Percentiles rank a stretch among this genome's conserved stretches.
These are phyloP conservation scores for Crithidia expoeki DNA, from an alignment of 208 protist genomes.

Conservation along the genomic window DNA sequence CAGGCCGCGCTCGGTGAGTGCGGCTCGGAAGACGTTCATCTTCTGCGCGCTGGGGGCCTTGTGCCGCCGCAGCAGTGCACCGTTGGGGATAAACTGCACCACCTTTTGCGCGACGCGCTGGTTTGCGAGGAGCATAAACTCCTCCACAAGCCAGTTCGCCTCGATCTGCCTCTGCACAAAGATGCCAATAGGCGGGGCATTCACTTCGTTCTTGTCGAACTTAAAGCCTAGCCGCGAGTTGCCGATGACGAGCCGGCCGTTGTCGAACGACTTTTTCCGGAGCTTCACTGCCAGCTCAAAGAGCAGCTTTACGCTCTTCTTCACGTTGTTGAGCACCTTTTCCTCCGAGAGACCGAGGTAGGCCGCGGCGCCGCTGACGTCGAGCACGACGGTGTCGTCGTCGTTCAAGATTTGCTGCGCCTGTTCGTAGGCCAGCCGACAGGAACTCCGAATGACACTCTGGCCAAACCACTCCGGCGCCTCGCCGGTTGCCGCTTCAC, in stretches of 20 bases:
- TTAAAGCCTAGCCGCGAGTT: slow-evolving; percentile 57
- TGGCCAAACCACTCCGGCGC: slow-evolving; percentile 78
- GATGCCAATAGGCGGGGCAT: slow-evolving; percentile 54
- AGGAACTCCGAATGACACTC: slow-evolving; percentile 89
- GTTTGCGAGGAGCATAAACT: slow-evolving; percentile 95
- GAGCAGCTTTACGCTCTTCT: slow-evolving; percentile 51
- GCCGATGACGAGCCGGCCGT: slow-evolving; percentile 65
- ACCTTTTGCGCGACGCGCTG: slow-evolving; percentile 85
- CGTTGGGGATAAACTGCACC: slow-evolving; percentile 79
- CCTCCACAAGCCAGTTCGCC: slow-evolving; percentile 92
- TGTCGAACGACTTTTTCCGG: slow-evolving; percentile 46
- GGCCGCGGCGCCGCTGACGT: slow-evolving; percentile 32
- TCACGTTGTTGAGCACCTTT: slow-evolving; percentile 38
- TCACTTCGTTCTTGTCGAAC: slow-evolving; percentile 55
- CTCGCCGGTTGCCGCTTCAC: slow-evolving; percentile 39
- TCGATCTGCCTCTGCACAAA: slow-evolving; percentile 55
- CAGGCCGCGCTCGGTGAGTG: slow-evolving; percentile 35
- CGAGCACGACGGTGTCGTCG: slow-evolving; percentile 38
- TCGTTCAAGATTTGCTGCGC: slow-evolving; percentile 82
- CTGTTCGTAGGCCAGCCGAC: slow-evolving; percentile 84
- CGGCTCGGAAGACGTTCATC: slow-evolving; percentile 37
- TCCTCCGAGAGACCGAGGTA: slow-evolving; percentile 20
- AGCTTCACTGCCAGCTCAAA: slow-evolving; percentile 68
- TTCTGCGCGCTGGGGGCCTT: slow-evolving; percentile 50
- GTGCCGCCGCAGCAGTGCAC: slow-evolving; percentile 85